These are phyloP conservation scores for Wickerhamomyces strasburgensis DNA, from an alignment of 805 yeast species.

Conservation along the genomic window DNA sequence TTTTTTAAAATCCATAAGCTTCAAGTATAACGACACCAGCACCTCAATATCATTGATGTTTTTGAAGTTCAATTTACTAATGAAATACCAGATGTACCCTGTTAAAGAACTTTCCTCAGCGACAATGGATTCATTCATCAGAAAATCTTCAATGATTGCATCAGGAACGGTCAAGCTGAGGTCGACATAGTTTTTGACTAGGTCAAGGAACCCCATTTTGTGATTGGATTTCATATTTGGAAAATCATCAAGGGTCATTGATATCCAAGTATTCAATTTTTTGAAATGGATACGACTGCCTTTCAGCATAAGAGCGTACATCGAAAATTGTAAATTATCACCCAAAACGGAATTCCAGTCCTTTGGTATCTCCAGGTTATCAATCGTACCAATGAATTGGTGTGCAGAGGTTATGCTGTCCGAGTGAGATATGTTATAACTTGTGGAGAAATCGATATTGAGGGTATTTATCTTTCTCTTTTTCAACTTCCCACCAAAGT, in stretches of 20 bases:
- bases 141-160: slow-evolving; percentile 4
- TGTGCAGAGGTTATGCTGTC: slow-evolving; percentile 4
- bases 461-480: slow-evolving; percentile 9
- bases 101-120: slow-evolving; percentile 1
- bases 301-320: slow-evolving; percentile 6
- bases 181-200: slow-evolving; percentile 6
- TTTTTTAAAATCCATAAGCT: neutral
- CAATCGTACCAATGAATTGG: slow-evolving; percentile 6
- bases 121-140: slow-evolving; percentile 6
- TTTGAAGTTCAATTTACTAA: slow-evolving; percentile 3
- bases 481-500: slow-evolving; percentile 14
- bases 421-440: slow-evolving; percentile 1
- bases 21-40: slow-evolving; percentile 5
- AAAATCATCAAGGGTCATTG: slow-evolving; percentile 7
- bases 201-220: slow-evolving; percentile 5
- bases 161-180: slow-evolving; percentile 8
- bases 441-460: slow-evolving; percentile 6
- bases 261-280: slow-evolving; percentile 11
- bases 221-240: neutral
- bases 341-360: slow-evolving; percentile 11
- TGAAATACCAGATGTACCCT: slow-evolving; percentile 8
- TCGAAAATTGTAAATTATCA: slow-evolving; percentile 8
- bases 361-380: neutral
- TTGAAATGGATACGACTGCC: neutral
- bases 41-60: slow-evolving; percentile 3